Percentiles rank a stretch among this genome's conserved stretches.
Conservation (phyloP, 805 yeast species). For the Spathaspora sp. region DNA sequence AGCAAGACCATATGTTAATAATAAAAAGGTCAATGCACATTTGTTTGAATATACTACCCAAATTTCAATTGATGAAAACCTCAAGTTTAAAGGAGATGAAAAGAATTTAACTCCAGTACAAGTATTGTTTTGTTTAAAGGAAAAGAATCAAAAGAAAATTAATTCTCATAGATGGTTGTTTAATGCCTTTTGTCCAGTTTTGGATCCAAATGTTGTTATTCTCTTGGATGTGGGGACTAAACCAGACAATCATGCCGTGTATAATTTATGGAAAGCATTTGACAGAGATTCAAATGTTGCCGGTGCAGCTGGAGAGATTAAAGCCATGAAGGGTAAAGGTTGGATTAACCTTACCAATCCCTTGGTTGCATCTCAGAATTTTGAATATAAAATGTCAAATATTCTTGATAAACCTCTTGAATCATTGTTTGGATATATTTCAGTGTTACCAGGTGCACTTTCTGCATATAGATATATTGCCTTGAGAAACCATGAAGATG, state of each 20-base stretch:
- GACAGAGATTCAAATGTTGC: conserved; percentile 96
- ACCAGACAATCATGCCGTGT: conserved; percentile 84
- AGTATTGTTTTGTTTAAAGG: conserved; percentile 87
- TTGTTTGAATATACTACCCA: conserved; percentile 95
- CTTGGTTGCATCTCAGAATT: conserved; percentile 91
- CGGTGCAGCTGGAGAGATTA: conserved; percentile 98
- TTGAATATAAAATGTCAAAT: conserved; percentile 96
- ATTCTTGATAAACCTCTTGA: conserved; percentile 93
- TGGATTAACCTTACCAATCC: conserved; percentile 84
- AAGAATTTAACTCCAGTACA: conserved; percentile 94
- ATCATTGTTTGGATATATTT: conserved; percentile 86
- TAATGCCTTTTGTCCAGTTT: conserved; percentile 87
- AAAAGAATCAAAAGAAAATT: conserved; percentile 86
- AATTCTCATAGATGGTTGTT: conserved; percentile 98
- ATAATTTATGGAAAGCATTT: conserved; percentile 96
- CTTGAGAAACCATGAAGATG: conserved; percentile 76
- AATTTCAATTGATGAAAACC: conserved; percentile 82
- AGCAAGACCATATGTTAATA: conserved; percentile 91
- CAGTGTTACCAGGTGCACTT: conserved; percentile 93
- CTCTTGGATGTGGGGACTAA: conserved; percentile 96
- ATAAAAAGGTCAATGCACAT: conserved; percentile 89
- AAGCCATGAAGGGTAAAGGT: conserved; percentile 88
- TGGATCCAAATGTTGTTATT: conserved; percentile 88
- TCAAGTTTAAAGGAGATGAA: conserved; percentile 87
- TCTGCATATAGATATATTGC: conserved; percentile 94